A percentile compares a stretch with the other conserved stretches of the same genome.
These are phyloP conservation scores for Corynespora cassiicola DNA, from an alignment of 2,329 filamentous ascomycete genomes.

Conservation along the genomic window DNA sequence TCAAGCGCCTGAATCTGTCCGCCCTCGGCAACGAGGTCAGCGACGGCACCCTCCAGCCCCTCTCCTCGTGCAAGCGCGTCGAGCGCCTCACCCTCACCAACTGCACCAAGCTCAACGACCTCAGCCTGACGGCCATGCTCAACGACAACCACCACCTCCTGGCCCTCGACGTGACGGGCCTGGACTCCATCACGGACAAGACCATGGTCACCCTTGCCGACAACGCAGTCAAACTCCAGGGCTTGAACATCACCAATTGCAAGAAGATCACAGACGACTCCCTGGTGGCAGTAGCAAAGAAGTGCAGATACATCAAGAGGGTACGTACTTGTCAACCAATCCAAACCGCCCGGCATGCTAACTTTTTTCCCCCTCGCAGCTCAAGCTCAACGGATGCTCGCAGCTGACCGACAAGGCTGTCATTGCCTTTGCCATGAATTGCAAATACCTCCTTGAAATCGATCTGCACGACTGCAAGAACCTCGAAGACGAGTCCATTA, in stretches of 20 bases:
- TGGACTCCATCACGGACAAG: slow-evolving; percentile 79
- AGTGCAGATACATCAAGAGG: slow-evolving; percentile 84
- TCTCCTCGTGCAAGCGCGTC: slow-evolving; percentile 85
- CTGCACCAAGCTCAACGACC: slow-evolving; percentile 84
- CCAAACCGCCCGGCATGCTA: background rate
- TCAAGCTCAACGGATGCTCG: slow-evolving; percentile 93
- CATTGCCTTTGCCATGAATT: slow-evolving; percentile 84
- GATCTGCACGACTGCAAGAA: slow-evolving; percentile 86
- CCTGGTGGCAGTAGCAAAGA: slow-evolving; percentile 78
- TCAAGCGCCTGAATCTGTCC: slow-evolving; percentile 90
- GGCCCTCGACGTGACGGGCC: slow-evolving; percentile 86
- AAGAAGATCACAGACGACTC: slow-evolving; percentile 85
- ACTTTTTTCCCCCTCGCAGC: slow-evolving; percentile 56
- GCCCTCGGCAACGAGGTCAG: slow-evolving; percentile 77
- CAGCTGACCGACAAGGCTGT: slow-evolving; percentile 85
- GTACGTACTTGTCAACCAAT: slow-evolving; percentile 56
- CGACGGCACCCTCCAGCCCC: slow-evolving; percentile 85
- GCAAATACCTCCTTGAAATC: slow-evolving; percentile 93
- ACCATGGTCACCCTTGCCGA: slow-evolving; percentile 80
- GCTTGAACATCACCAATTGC: slow-evolving; percentile 90
- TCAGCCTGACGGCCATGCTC: slow-evolving; percentile 80
- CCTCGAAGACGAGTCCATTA: slow-evolving; percentile 84
- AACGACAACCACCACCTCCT: slow-evolving; percentile 80
- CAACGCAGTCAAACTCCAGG: slow-evolving; percentile 85
- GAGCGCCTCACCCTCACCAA: slow-evolving; percentile 93